phyloP scores from a whole-genome alignment of 2,329 filamentous ascomycete genomes.

The Trichothecium sympodiale region DNA sequence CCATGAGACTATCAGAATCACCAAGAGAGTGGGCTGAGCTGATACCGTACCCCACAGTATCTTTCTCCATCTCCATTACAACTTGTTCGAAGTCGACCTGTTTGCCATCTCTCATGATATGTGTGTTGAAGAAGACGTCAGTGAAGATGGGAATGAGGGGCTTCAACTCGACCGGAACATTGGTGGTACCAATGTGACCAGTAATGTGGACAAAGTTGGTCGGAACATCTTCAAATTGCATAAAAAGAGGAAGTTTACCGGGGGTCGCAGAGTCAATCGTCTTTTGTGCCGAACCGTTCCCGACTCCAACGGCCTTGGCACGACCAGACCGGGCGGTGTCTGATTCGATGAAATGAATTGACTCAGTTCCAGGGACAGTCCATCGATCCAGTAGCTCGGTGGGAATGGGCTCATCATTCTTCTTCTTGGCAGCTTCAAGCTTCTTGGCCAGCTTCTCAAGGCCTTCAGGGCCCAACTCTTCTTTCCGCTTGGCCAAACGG shows the following conservation, averaged over 20 bases:
- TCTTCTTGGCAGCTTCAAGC: constrained; percentile 72
- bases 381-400: constrained; percentile 70
- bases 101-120: constrained; percentile 65
- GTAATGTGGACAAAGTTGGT: constrained; percentile 86
- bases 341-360: constrained; percentile 90
- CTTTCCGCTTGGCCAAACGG: constrained; percentile 67
- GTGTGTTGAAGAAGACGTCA: constrained; percentile 91
- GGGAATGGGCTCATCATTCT: constrained; percentile 84
- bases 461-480: constrained; percentile 71
- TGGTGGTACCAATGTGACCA: constrained; percentile 67
- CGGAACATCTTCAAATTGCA: constrained; percentile 93
- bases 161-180: constrained; percentile 70
- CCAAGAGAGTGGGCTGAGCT: constrained; percentile 57
- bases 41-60: constrained; percentile 77
- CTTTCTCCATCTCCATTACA: constrained; percentile 79
- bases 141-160: constrained; percentile 77
- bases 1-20: constrained; percentile 70
- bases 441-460: constrained; percentile 63
- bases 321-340: constrained; percentile 72
- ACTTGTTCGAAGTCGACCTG: constrained; percentile 82
- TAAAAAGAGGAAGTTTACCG: constrained; percentile 62
- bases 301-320: constrained; percentile 58
- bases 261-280: constrained; percentile 58
- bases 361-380: constrained; percentile 72
- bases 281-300: constrained; percentile 60